Evolutionary conservation across 1,139 yeast genomes (phyloP).

Genomic region (Debaryomycetaceae sp.): DNA sequence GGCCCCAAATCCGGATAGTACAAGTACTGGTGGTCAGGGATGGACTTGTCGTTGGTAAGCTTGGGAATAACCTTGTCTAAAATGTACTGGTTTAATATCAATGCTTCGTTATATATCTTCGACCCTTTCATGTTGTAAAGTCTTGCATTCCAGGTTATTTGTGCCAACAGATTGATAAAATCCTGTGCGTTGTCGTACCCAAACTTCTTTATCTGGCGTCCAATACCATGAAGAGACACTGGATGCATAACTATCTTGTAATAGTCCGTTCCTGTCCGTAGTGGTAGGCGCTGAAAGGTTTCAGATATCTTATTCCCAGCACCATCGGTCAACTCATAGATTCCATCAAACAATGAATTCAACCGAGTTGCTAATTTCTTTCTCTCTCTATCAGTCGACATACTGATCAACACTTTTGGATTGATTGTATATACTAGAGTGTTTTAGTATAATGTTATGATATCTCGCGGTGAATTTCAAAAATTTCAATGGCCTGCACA

Average conservation of each 20-base stretch:
- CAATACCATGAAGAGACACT: constrained; percentile 40
- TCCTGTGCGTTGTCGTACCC: constrained; percentile 61
- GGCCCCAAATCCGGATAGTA: constrained; percentile 73
- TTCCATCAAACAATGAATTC: constrained; percentile 35
- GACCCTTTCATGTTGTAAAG: constrained; percentile 73
- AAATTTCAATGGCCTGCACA: background rate
- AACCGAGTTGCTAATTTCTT: constrained; percentile 42
- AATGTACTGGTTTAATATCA: constrained; percentile 61
- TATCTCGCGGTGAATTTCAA: background rate
- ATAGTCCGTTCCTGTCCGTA: constrained; percentile 46
- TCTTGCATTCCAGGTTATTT: constrained; percentile 87
- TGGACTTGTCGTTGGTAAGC: constrained; percentile 38
- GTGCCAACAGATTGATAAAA: constrained; percentile 74
- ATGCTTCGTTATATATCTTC: constrained; percentile 67
- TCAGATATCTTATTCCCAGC: constrained; percentile 41
- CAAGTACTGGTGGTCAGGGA: constrained; percentile 41
- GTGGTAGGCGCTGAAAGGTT: constrained; percentile 53
- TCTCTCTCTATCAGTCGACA: constrained; percentile 34
- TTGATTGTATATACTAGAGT: background rate
- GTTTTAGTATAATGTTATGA: background rate
- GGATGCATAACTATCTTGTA: constrained; percentile 43
- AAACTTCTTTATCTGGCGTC: constrained; percentile 41
- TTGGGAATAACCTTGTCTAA: constrained; percentile 53
- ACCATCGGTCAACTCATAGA: constrained; percentile 44
- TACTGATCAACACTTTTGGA: constrained; percentile 3